phyloP scores from a whole-genome alignment of 176 grass and related monocot genomes.

The Elaeis guineensis region DNA sequence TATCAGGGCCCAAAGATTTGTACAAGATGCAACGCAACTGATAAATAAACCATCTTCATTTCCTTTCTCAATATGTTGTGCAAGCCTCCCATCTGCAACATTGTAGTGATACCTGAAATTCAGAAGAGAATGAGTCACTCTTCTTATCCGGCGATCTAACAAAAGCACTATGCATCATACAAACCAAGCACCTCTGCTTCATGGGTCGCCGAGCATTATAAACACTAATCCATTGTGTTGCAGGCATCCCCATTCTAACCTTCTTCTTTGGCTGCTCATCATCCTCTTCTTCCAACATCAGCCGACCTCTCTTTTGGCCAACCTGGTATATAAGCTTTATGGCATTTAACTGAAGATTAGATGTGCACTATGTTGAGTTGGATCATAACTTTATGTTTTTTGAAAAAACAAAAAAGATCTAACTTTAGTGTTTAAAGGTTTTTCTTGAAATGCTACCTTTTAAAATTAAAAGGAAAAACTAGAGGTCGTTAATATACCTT shows the following conservation, averaged over 20 bases:
- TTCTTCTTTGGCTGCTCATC: slow-evolving; percentile 98
- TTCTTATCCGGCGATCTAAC: not conserved
- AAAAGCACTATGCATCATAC: not conserved
- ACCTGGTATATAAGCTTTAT: slow-evolving; percentile 85
- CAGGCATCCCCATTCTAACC: slow-evolving; percentile 90
- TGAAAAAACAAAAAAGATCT: too few relatives aligned
- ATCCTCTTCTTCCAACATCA: slow-evolving; percentile 76
- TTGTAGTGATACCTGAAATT: slow-evolving; percentile 95
- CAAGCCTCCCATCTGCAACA: slow-evolving; percentile 85
- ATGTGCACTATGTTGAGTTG: not conserved
- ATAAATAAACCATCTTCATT: slow-evolving; percentile 96
- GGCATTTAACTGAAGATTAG: slow-evolving; percentile 54
- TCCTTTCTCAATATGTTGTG: slow-evolving; percentile 88
- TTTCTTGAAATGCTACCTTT: not conserved
- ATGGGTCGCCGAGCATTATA: slow-evolving; percentile 84
- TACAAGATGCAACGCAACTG: slow-evolving; percentile 78
- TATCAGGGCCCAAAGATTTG: slow-evolving; percentile 92
- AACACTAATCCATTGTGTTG: slow-evolving; percentile 98
- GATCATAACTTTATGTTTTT: too few relatives aligned
- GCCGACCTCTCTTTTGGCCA: slow-evolving; percentile 90
- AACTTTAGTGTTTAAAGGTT: not conserved
- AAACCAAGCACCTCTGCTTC: slow-evolving; percentile 76
- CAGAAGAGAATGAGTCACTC: slow-evolving; percentile 1
- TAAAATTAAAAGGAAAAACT: slow-evolving; percentile 5
- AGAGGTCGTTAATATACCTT: slow-evolving; percentile 50